Conservation (phyloP, 2,329 filamentous ascomycete species). For the Fusarium camptoceras region DNA sequence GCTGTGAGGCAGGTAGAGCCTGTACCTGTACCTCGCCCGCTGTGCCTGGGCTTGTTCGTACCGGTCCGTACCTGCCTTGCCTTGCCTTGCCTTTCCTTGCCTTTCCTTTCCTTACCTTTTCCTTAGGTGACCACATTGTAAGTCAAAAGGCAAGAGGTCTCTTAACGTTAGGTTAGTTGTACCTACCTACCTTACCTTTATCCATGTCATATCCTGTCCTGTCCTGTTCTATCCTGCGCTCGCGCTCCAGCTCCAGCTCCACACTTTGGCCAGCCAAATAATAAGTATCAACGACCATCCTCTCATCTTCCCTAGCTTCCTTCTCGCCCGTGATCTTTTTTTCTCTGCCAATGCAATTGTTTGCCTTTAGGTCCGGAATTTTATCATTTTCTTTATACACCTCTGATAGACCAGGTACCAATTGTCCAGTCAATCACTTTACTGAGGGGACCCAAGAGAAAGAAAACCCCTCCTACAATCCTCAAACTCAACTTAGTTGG, state of each 20-base stretch:
- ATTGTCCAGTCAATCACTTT: conserved; percentile 5
- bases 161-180: neutral
- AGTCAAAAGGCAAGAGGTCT: conserved; percentile 9
- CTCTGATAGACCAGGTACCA: neutral
- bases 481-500: conserved; percentile 29
- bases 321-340: conserved; percentile 35
- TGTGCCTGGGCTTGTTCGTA: conserved; percentile 23
- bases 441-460: conserved; percentile 7
- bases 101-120: conserved; percentile 12
- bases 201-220: conserved; percentile 16
- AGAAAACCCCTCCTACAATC: conserved; percentile 38
- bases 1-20: conserved; percentile 9
- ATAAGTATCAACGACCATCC: conserved; percentile 50
- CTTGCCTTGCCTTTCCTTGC: neutral
- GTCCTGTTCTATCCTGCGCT: conserved; percentile 3
- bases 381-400: neutral
- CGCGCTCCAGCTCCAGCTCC: conserved; percentile 42
- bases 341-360: conserved; percentile 25
- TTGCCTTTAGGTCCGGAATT: conserved; percentile 7
- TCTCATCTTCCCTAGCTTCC: conserved; percentile 42
- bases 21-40: conserved; percentile 28
- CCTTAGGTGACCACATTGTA: conserved; percentile 20
- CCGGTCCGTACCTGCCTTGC: conserved; percentile 18
- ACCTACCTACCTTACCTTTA: conserved; percentile 18
- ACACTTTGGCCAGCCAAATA: conserved; percentile 45